These are phyloP conservation scores for Cryptococcus deneoformans DNA, from an alignment of 1,284 basidiomycete genomes.

Conservation along the genomic window DNA sequence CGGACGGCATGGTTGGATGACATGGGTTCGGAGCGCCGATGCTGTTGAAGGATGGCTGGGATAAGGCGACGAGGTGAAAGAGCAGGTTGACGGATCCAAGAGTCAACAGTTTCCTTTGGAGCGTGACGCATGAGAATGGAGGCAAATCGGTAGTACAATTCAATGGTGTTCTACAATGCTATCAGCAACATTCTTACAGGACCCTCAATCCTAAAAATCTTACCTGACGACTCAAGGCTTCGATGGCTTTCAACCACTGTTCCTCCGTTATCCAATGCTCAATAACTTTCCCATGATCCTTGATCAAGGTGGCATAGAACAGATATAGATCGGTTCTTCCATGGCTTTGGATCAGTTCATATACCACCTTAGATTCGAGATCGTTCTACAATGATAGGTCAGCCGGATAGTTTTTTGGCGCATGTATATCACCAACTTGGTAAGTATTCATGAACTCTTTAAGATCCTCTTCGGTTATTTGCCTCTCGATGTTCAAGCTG, in stretches of 20 bases:
- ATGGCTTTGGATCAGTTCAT: conserved; percentile 89
- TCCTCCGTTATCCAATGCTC: conserved; percentile 91
- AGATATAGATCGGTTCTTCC: conserved; percentile 90
- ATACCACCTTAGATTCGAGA: conserved; percentile 78
- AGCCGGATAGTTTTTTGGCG: not conserved
- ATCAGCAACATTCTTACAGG: conserved; percentile 49
- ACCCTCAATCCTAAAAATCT: conserved; percentile 12
- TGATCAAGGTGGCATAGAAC: conserved; percentile 78
- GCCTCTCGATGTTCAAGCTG: conserved; percentile 75
- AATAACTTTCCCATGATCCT: conserved; percentile 81
- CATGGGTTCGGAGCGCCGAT: conserved; percentile 46
- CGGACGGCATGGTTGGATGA: conserved; percentile 76
- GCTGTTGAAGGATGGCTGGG: conserved; percentile 82
- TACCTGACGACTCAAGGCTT: conserved; percentile 81
- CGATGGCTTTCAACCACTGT: conserved; percentile 87
- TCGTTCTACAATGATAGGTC: conserved; percentile 58
- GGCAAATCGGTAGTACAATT: conserved; percentile 91
- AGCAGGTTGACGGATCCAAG: conserved; percentile 78
- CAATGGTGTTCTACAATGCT: conserved; percentile 37
- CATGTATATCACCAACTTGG: conserved; percentile 53
- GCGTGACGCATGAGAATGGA: conserved; percentile 81
- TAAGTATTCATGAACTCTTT: conserved; percentile 89
- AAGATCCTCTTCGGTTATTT: conserved; percentile 88
- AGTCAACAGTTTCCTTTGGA: conserved; percentile 84
- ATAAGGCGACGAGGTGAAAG: conserved; percentile 83